phyloP scores from a whole-genome alignment of 1,139 yeast species.

The Kodamaea anthophila region DNA sequence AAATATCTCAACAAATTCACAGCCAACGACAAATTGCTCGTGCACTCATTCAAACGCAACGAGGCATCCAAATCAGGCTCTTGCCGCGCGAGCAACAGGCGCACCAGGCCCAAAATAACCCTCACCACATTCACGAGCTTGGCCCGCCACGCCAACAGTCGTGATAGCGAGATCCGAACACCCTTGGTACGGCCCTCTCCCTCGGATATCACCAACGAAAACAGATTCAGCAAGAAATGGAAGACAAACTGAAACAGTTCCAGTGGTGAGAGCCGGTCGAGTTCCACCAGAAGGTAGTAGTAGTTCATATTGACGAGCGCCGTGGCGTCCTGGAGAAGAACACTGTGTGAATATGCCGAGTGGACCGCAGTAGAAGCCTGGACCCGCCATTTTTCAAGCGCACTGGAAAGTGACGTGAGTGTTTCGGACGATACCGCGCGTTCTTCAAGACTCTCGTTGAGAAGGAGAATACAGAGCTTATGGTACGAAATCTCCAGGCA shows the following conservation, averaged over 20 bases:
- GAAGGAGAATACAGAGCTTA: conserved; percentile 15
- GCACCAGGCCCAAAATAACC: conserved; percentile 23
- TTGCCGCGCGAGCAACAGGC: conserved; percentile 12
- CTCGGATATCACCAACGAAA: conserved; percentile 29
- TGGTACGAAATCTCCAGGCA: conserved; percentile 18
- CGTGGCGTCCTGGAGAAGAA: conserved; percentile 27
- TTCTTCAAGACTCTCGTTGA: conserved; percentile 8
- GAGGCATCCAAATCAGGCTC: conserved; percentile 12
- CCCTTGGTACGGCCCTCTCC: conserved; percentile 8
- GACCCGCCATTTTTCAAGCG: conserved; percentile 35
- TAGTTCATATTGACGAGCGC: conserved; percentile 32
- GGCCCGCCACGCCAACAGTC: conserved; percentile 27
- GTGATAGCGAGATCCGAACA: conserved; percentile 10
- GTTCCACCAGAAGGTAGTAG: conserved; percentile 34
- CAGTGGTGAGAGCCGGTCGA: conserved; percentile 35
- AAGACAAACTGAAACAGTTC: conserved; percentile 38
- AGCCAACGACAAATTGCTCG: conserved; percentile 18
- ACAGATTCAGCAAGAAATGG: conserved; percentile 38
- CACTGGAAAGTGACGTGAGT: conserved; percentile 18
- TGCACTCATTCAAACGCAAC: conserved; percentile 17
- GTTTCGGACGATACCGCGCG: conserved; percentile 4
- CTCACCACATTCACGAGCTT: conserved; percentile 33
- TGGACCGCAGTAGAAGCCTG: conserved; percentile 25
- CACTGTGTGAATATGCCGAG: conserved; percentile 18
- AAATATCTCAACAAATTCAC: conserved; percentile 18